Evolutionary conservation across 2,329 filamentous ascomycete species (phyloP).

Genomic region (Juglanconis sp.): DNA sequence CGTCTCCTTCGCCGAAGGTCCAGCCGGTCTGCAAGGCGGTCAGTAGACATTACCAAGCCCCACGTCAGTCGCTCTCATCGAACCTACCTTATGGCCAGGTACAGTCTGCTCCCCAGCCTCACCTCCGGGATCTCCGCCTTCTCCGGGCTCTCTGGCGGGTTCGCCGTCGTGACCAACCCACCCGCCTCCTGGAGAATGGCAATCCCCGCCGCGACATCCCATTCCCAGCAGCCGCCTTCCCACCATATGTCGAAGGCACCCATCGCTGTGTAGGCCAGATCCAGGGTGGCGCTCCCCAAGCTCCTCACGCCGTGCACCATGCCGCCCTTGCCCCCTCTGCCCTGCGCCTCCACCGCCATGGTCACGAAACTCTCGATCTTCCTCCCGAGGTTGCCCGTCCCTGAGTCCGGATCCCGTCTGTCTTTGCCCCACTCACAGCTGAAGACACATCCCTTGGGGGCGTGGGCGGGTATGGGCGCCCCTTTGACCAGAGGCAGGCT

Average conservation of each 20-base stretch:
- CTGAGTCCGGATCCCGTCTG: conserved; percentile 55
- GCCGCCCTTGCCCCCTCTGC: conserved; percentile 63
- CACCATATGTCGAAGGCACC: conserved; percentile 78
- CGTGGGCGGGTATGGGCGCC: conserved; percentile 59
- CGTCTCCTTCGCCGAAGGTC: conserved; percentile 57
- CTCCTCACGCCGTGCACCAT: conserved; percentile 78
- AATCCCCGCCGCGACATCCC: conserved; percentile 75
- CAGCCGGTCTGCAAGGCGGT: conserved; percentile 54
- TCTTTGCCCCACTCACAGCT: conserved; percentile 81
- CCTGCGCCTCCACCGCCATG: conserved; percentile 65
- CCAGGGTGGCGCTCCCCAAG: conserved; percentile 69
- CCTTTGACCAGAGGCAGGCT: conserved; percentile 63
- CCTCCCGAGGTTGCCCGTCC: conserved; percentile 61
- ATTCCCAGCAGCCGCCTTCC: conserved; percentile 81
- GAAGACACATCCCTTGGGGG: conserved; percentile 68
- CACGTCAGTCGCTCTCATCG: neutral
- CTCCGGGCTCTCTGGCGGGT: conserved; percentile 58
- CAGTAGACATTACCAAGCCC: neutral
- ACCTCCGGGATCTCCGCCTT: conserved; percentile 57
- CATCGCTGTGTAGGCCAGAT: conserved; percentile 73
- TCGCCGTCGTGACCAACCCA: conserved; percentile 70
- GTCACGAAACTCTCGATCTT: conserved; percentile 75
- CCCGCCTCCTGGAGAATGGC: conserved; percentile 72
- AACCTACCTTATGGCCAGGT: conserved; percentile 63
- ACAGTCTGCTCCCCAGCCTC: conserved; percentile 64